Base-by-base conservation (phyloP, 139 green algal genomes). In the Yamagishiella unicocca region DNA sequence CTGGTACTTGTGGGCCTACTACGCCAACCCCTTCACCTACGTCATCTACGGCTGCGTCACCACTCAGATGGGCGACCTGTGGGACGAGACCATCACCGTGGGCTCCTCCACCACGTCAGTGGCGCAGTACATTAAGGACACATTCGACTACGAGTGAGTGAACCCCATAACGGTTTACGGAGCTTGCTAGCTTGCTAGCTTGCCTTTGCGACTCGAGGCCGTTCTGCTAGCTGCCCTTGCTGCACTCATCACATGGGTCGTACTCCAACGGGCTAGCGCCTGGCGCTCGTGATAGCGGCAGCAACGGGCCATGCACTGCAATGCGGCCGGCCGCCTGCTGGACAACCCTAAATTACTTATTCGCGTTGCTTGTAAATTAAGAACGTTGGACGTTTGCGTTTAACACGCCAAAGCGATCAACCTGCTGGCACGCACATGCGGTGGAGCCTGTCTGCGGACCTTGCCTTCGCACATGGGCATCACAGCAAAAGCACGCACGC, bases 1-100 rank as follows among this genome's bases (percentile, higher is more conserved):
- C 61, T 85, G 42, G 61, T 89, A 79, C 25, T 42, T 83, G 17
- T 89, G 83, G 83, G 72, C 72, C 21, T 89, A 89, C 29, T 89
- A 89, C 72, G 58, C 38, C 54, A 78, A 82, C 40, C 86, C 86
- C 22, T 12, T 50, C 53, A 76, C 78, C 5, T 87, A 43, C 62
- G 42, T 83, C 9, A 83, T 84, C 25, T 87, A 87, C 78, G 72
- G 67, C 40, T 76, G 33, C 37, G 40, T 77, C 29, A 62, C 53
- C 35, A 83, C 68, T 4, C 68, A 76, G 68, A n/a, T 90, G 81
- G 80, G 77, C 14, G 72, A 90, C 72, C 0, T 90, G 14, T 38
- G 29, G 24, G 58, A 85, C 71, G 35, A 82, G 45, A 31, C 37
- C 1, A 74, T 90, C 37, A 38, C 66, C 29, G n/a, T 40, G 4